Percentiles rank a stretch among this genome's conserved stretches.
Conservation (phyloP, 1,284 basidiomycete species). For the Apiotrichum sp. region DNA sequence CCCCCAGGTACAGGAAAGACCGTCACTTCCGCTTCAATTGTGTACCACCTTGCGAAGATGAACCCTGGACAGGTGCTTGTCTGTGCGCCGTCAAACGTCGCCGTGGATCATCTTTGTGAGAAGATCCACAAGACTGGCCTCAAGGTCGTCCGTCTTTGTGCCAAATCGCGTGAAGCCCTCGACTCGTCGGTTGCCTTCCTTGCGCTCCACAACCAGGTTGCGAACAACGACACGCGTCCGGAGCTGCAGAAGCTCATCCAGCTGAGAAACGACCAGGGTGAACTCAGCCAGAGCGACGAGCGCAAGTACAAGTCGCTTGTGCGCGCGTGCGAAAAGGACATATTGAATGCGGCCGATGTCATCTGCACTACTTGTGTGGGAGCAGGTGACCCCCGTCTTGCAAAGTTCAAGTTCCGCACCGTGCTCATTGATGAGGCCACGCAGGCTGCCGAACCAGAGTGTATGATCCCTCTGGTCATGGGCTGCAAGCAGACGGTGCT, state of each 20-base stretch:
- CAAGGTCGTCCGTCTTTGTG: constrained; percentile 94
- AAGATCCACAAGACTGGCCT: constrained; percentile 96
- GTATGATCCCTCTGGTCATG: constrained; percentile 97
- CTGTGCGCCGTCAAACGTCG: constrained; percentile 98
- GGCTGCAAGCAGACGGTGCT: constrained; percentile 98
- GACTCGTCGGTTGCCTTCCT: constrained; percentile 90
- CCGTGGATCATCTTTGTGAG: constrained; percentile 97
- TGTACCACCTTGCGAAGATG: constrained; percentile 99
- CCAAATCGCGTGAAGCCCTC: constrained; percentile 94
- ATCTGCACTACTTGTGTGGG: constrained; percentile 99
- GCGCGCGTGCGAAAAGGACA: constrained; percentile 93
- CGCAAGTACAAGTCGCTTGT: constrained; percentile 96
- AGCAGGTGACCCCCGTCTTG: constrained; percentile 88
- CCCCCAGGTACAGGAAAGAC: constrained; percentile 99
- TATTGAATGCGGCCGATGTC: constrained; percentile 88
- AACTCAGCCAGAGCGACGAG: constrained; percentile 92
- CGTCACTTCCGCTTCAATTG: constrained; percentile 98
- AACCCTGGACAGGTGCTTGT: constrained; percentile 98
- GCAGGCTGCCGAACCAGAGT: constrained; percentile 96
- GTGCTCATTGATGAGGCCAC: constrained; percentile 99
- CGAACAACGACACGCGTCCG: constrained; percentile 87
- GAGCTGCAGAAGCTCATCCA: constrained; percentile 97
- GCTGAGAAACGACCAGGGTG: constrained; percentile 95
- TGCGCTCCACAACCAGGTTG: constrained; percentile 94
- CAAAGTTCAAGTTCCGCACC: constrained; percentile 95